Percentiles rank a stretch among this genome's conserved stretches.
Evolutionary conservation across 306 rosid genomes (phyloP).

Genomic region (Vigna angularis): DNA sequence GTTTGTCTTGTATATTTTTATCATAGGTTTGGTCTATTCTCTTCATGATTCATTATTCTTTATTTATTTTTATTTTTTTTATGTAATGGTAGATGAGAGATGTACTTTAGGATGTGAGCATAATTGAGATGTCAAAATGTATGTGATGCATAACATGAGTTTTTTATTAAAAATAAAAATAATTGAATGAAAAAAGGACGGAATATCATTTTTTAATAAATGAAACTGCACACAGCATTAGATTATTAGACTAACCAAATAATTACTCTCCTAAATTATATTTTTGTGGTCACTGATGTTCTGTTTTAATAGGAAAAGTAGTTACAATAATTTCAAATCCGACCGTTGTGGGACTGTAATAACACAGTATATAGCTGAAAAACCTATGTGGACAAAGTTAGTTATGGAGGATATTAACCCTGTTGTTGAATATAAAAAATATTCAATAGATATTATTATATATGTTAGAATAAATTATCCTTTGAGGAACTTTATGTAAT

Average conservation of each 20-base stretch:
- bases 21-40: too few species aligned
- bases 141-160: too few species aligned
- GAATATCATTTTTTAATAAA: conserved; percentile 1
- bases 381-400: not conserved
- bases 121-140: too few species aligned
- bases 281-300: not conserved
- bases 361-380: not conserved
- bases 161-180: not conserved
- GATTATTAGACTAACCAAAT: too few species aligned
- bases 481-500: not conserved
- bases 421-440: not conserved
- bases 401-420: not conserved
- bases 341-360: not conserved
- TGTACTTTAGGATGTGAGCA: too few species aligned
- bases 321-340: not conserved
- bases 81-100: too few species aligned
- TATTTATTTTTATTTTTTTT: too few species aligned
- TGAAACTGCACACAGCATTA: not conserved
- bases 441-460: not conserved
- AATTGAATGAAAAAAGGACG: not conserved
- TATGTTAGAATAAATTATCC: not conserved
- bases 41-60: too few species aligned
- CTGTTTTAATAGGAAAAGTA: not conserved
- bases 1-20: too few species aligned
- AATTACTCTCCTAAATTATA: not conserved